A percentile compares a stretch with the other conserved stretches of the same genome.
phyloP scores from a whole-genome alignment of 2,329 filamentous ascomycete species.

The Fusarium chaquense region DNA sequence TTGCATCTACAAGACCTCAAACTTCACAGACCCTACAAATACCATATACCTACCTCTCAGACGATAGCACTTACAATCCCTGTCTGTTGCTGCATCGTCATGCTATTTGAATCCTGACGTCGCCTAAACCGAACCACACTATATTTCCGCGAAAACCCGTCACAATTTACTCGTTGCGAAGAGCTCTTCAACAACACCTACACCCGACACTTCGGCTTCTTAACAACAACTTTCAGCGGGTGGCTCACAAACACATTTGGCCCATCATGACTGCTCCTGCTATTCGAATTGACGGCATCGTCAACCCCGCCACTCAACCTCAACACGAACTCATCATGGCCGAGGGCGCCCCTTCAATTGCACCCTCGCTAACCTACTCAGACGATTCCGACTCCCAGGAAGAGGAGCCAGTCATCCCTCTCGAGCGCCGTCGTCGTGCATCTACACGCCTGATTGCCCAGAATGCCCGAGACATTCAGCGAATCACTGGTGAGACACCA shows the following conservation, averaged over 20 bases:
- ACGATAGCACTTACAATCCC: conserved; percentile 11
- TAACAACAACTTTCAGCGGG: conserved; percentile 12
- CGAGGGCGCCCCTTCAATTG: conserved; percentile 64
- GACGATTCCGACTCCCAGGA: conserved; percentile 72
- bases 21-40: neutral
- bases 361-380: conserved; percentile 73
- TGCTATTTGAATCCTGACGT: conserved; percentile 45
- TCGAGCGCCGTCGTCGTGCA: conserved; percentile 69
- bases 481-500: conserved; percentile 73
- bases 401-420: conserved; percentile 58
- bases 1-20: conserved; percentile 25
- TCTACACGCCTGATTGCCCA: conserved; percentile 76
- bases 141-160: conserved; percentile 17
- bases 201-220: conserved; percentile 20
- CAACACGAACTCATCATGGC: conserved; percentile 58
- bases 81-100: conserved; percentile 35
- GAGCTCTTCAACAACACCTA: conserved; percentile 36
- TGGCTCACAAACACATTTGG: conserved; percentile 29
- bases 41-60: neutral
- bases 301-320: conserved; percentile 57
- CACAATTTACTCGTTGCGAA: conserved; percentile 35
- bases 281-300: conserved; percentile 48
- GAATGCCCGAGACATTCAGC: conserved; percentile 70
- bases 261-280: conserved; percentile 50
- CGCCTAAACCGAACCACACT: conserved; percentile 6